Evolutionary conservation across 1,139 yeast species (phyloP), one percentile per base, ranked within the genome.

Genomic region (Geotrichum restrictum): DNA sequence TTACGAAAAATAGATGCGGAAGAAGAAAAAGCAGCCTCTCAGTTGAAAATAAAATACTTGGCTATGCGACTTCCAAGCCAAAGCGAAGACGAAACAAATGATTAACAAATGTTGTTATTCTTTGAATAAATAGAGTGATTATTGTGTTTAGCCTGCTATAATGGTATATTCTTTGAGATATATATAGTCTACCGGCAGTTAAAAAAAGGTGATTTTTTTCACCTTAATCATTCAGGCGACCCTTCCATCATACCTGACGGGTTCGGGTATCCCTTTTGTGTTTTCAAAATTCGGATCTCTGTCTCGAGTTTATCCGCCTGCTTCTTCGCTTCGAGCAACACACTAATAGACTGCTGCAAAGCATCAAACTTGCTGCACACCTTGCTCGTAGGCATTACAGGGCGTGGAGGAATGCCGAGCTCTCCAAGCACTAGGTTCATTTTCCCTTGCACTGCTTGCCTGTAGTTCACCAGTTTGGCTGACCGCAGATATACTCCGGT

Each of bases 271-370:
- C 48, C 56, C 41, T 54, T 60, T 55, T 59, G 61, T 6, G 56
- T 57, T 62, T 79, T 79, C 32, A 83, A 76, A 58, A 87, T 77
- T 56, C 77, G 75, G 48, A 85, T 77, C 62, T 89, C 97, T 1
- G 95, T 82, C 58, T 88, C 94, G 19, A 89, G 72, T 69, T 89
- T 89, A 68, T 93, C 98, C 37, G 81, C 81, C 51, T 88, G 96
- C 66, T 82, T 85, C 71, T 93, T 93, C 10, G 93, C 77, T 56
- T 93, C 98, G 52, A 91, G 73, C 56, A 93, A 73, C 2, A 85
- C 79, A 10, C 83, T 83, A 40, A 88, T 87, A 0, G 85, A 76
- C 59, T 85, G 81, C 54, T 87, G 77, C 50, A 93, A 70, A 56
- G 82, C 83, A 62, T 93, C 98, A 66, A 86, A 91, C 64, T 81